Conservation (phyloP, 305 asterid genomes). For the Fraxinus baroniana region DNA sequence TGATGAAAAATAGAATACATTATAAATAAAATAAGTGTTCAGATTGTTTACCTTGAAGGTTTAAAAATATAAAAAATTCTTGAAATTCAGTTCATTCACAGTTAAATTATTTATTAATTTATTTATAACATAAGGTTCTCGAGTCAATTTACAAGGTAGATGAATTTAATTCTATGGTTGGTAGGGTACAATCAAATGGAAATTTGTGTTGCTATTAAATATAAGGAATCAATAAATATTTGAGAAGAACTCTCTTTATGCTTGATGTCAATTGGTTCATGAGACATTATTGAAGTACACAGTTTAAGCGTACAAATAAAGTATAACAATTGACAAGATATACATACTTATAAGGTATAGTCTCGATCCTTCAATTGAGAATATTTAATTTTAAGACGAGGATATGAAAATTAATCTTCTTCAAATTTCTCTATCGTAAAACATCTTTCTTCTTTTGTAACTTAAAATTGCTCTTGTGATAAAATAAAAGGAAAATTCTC, state of each 20-base stretch:
- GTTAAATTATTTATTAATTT: background rate
- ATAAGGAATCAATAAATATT: background rate
- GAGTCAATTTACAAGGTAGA: background rate
- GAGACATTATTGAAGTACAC: background rate
- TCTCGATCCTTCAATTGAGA: background rate
- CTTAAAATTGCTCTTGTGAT: background rate
- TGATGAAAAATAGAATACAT: too few species aligned
- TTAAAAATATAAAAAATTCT: too few species aligned
- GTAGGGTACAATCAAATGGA: background rate
- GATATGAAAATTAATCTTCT: background rate
- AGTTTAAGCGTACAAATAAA: background rate
- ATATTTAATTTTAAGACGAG: background rate
- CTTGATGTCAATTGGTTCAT: background rate
- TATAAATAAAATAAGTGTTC: too few species aligned
- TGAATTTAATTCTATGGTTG: background rate
- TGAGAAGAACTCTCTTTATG: background rate
- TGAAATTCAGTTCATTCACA: background rate
- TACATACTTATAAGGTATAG: background rate
- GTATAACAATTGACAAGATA: background rate
- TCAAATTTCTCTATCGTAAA: too few species aligned
- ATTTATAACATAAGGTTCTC: background rate
- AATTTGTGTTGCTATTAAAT: background rate
- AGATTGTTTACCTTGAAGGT: too few species aligned
- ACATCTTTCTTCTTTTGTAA: background rate
- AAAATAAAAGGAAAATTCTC: background rate